Conservation (phyloP, 1,284 basidiomycete genomes). For the Cryptococcus sp. region DNA sequence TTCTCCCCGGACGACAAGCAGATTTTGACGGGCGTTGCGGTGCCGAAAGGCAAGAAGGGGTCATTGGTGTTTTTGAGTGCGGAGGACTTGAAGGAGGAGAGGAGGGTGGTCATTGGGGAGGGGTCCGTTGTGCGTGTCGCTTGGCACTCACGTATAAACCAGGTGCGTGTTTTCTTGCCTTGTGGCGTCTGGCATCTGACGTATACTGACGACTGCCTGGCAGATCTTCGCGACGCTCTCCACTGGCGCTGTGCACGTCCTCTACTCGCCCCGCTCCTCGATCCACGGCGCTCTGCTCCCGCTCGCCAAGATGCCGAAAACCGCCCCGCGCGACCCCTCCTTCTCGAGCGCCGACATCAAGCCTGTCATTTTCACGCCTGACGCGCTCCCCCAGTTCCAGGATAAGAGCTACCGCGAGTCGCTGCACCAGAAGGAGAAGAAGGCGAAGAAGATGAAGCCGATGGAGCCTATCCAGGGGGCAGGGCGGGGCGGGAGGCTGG, state of each 20-base stretch:
- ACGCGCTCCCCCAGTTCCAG: slow-evolving; percentile 81
- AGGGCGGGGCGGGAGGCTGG: slow-evolving; percentile 88
- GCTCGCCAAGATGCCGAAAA: slow-evolving; percentile 61
- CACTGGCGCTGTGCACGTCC: slow-evolving; percentile 79
- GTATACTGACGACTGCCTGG: slow-evolving; percentile 3
- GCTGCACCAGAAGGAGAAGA: slow-evolving; percentile 81
- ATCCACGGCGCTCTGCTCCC: slow-evolving; percentile 87
- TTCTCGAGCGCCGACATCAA: slow-evolving; percentile 73
- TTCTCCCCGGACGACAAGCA: slow-evolving; percentile 89
- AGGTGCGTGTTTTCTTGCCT: slow-evolving; percentile 56
- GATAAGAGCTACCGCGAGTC: slow-evolving; percentile 78
- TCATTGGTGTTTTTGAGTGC: slow-evolving; percentile 69
- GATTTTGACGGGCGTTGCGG: slow-evolving; percentile 69
- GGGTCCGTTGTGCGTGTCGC: slow-evolving; percentile 80
- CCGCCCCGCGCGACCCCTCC: slow-evolving; percentile 72
- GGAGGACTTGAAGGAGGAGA: slow-evolving; percentile 61
- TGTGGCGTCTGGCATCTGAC: slow-evolving; percentile 1
- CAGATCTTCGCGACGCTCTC: slow-evolving; percentile 82
- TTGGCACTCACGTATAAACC: slow-evolving; percentile 98
- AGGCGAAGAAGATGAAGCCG: slow-evolving; percentile 83
- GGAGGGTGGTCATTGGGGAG: slow-evolving; percentile 62
- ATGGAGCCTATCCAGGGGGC: slow-evolving; percentile 88
- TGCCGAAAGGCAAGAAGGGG: slow-evolving; percentile 62
- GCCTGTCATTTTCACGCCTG: slow-evolving; percentile 75
- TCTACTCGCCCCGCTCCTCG: slow-evolving; percentile 84